Evolutionary conservation across 139 green algal genomes (phyloP), one percentile per base, ranked within the genome.

Genomic region (Picochlorum costavermella): DNA sequence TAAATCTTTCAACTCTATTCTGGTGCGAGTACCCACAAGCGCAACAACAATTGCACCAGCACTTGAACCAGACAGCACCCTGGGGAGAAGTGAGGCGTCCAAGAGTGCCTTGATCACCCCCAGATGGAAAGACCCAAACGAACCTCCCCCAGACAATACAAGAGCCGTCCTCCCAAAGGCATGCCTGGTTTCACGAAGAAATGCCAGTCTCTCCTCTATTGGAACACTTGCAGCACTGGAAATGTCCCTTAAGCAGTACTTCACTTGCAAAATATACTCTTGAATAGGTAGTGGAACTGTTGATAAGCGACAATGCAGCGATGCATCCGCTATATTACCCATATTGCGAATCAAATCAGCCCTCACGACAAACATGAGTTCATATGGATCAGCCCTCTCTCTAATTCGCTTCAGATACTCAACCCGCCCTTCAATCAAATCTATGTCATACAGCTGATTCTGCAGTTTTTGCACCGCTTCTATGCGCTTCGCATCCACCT

Each of bases 321-420:
- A 50, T 55, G 43, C 40, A 53, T 51, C 69, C 46, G 85, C 77
- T 61, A 97, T 91, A 78, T 95, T 94, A 33, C 88, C 92, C 13
- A 98, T 78, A 73, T 97, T 96, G 31, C 92, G 77, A 12, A 96
- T 73, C 36, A 98, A 78, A 76, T 98, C 92, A 6, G 90, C 71
- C 10, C 92, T 79, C 53, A 98, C 73, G 2, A 73, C 81, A 71
- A 95, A 91, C 75, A 68, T 90, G 68, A 65, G 12, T 33, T 76
- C 70, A 1, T 23, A 25, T 20, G 61, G 29, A 56, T 74, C 56
- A 29, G 82, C 86, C 3, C 64, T 9, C 36, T 64, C 44, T 0
- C 80, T 65, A 30, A 92, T 74, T 5, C 29, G 33, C n/a, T 30
- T 36, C 55, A 94, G 64, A 65, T 92, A 79, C 37, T 50, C 33